Conservation (phyloP, 129 eudicot genomes). For the Flaveria bidentis region DNA sequence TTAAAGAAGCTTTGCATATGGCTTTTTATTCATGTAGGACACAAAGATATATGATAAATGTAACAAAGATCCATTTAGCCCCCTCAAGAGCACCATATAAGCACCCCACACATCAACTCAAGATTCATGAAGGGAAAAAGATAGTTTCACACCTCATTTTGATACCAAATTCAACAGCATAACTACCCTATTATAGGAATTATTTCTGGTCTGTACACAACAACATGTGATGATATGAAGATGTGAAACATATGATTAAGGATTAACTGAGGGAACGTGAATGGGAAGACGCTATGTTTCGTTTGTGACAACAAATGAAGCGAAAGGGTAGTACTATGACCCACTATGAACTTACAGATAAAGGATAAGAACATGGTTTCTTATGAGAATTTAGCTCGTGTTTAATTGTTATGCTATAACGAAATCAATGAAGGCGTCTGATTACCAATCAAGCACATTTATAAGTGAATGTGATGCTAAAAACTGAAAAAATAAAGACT, state of each 20-base stretch:
- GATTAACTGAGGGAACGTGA: slow-evolving; percentile 7
- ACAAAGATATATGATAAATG: slow-evolving; percentile 26
- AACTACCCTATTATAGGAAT: slow-evolving; percentile 21
- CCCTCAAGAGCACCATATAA: slow-evolving; percentile 30
- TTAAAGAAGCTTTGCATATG: slow-evolving; percentile 29
- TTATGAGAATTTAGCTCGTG: neutral
- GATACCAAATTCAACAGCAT: slow-evolving; percentile 28
- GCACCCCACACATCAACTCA: slow-evolving; percentile 44
- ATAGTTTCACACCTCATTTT: slow-evolving; percentile 9
- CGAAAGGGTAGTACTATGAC: neutral
- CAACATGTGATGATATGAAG: slow-evolving; percentile 13
- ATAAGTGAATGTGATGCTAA: neutral
- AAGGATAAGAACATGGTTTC: slow-evolving; percentile 1
- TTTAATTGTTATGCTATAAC: neutral
- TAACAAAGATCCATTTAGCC: slow-evolving; percentile 38
- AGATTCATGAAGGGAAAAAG: slow-evolving; percentile 7
- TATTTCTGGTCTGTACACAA: neutral
- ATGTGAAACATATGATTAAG: neutral
- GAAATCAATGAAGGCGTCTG: neutral
- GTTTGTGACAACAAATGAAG: slow-evolving; percentile 1
- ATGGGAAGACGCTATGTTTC: slow-evolving; percentile 2
- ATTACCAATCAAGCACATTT: neutral
- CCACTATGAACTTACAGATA: slow-evolving; percentile 9
- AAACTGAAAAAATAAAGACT: neutral
- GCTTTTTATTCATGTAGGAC: slow-evolving; percentile 37